Evolutionary conservation across 202 grass and related monocot genomes (phyloP).

Genomic region (Schoenoplectus triqueter): DNA sequence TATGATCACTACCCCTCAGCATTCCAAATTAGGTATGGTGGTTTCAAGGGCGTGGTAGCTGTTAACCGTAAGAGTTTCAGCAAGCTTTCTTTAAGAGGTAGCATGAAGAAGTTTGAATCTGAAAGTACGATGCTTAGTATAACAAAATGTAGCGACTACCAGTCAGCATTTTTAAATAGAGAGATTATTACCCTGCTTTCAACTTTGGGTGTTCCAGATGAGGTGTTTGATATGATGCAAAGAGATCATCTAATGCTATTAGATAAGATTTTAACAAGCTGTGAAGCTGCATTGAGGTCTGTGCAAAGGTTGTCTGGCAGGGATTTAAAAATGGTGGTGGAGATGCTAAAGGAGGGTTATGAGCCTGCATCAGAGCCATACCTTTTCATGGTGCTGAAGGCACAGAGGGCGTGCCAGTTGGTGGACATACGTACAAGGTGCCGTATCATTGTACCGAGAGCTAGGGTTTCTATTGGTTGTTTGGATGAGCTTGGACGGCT

Average conservation of each 20-base stretch:
- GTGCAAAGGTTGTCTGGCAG: constrained; percentile 60
- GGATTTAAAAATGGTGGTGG: constrained; percentile 56
- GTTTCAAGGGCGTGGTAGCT: constrained; percentile 89
- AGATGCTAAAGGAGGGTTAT: constrained; percentile 82
- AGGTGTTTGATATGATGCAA: constrained; percentile 78
- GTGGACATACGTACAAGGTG: constrained; percentile 74
- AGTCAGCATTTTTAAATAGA: constrained; percentile 78
- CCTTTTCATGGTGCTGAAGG: constrained; percentile 80
- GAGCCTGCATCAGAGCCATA: constrained; percentile 80
- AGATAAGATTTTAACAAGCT: constrained; percentile 73
- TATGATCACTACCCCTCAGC: constrained; percentile 69
- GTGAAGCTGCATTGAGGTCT: constrained; percentile 69
- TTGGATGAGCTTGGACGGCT: constrained; percentile 73
- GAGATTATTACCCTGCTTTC: constrained; percentile 92
- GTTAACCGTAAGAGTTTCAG: constrained; percentile 57
- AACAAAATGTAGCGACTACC: constrained; percentile 84
- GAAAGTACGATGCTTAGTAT: constrained; percentile 74
- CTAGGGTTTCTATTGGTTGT: constrained; percentile 87
- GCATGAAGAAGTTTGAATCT: constrained; percentile 97
- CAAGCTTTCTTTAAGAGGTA: constrained; percentile 72
- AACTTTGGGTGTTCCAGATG: constrained; percentile 80
- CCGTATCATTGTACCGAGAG: constrained; percentile 82
- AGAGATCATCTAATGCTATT: constrained; percentile 64
- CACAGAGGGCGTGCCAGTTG: constrained; percentile 76
- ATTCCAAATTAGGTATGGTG: constrained; percentile 97